Evolutionary conservation across 495 filamentous ascomycete species (phyloP), one percentile per base, ranked within the genome.

Genomic region (Hypoxylon subgilvum): DNA sequence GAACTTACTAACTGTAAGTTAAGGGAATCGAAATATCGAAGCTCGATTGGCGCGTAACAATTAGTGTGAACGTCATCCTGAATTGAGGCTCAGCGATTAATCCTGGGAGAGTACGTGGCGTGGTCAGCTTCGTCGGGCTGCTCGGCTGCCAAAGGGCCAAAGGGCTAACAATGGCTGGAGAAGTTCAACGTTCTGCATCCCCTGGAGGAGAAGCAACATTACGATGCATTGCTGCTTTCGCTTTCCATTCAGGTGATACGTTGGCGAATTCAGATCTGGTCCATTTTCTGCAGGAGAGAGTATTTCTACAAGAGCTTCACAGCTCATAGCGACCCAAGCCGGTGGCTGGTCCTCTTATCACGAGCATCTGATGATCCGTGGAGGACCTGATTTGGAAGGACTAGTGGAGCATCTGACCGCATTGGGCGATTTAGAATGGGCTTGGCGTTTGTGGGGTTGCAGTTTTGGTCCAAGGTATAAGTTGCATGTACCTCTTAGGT

Each of bases 371-470:
- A 56, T 57, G 30, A 53, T 25, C 53, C 50, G 35, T 52, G 17
- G 23, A 53, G 40, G 10, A 54, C 57, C 53, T 49, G 31, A 61
- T 61, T 65, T 47, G 65, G 64, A 63, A 19, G 50, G 25, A 45
- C 40, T 52, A 50, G 55, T 63, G 55, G 60, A 57, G 55, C 14
- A 51, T 36, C 43, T 56, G 46, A 21, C 60, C 39, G 14, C 13
- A 52, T 67, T 61, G 44, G 60, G 64, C 35, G 47, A 57, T 41
- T 32, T 30, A 52, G 17, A 34, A 54, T 21, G 27, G 23, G 57
- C 52, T 51, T 64, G 54, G 61, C 53, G 43, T 45, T 32, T 51
- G 54, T 64, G 54, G 53, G 61, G 61, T 64, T 58, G 34, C 54
- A 57, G 27, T 55, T 44, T 35, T 38, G 42, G 60, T 57, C 36